Evolutionary conservation across 2,329 filamentous ascomycete genomes (phyloP).

Genomic region (Metarhizium album): DNA sequence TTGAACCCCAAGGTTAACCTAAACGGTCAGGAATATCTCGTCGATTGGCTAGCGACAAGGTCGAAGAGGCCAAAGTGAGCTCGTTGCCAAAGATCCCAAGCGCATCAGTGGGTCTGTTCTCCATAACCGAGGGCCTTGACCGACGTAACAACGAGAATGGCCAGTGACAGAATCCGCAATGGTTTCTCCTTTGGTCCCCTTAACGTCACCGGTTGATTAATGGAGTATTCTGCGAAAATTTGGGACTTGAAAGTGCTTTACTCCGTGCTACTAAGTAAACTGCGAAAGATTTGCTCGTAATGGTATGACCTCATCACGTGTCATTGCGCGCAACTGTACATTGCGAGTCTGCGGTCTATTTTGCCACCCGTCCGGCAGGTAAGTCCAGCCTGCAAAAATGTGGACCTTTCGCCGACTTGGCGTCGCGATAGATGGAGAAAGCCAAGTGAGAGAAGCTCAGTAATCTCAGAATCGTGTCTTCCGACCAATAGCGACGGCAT

Average conservation of each 20-base stretch:
- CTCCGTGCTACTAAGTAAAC: too few relatives aligned
- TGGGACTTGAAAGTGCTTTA: background rate
- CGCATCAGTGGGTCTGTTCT: background rate
- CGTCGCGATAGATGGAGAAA: conserved; percentile 1
- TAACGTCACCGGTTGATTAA: background rate
- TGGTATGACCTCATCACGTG: conserved; percentile 1
- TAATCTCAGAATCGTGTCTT: background rate
- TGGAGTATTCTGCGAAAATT: background rate
- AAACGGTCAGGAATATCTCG: background rate
- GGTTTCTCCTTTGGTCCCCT: background rate
- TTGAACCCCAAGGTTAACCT: background rate
- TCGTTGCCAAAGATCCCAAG: background rate
- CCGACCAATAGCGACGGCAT: background rate
- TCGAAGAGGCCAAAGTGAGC: background rate
- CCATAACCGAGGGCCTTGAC: background rate
- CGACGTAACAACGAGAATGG: background rate
- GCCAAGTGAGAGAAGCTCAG: background rate
- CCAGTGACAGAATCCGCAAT: background rate
- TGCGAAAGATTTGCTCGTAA: background rate
- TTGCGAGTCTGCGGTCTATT: too few relatives aligned
- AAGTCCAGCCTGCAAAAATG: conserved; percentile 3
- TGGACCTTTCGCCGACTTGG: conserved; percentile 4
- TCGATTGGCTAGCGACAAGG: background rate
- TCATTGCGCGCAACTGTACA: background rate
- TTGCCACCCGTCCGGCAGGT: too few relatives aligned